These are phyloP conservation scores for Suillus americanus DNA, from an alignment of 768 basidiomycete species.

Conservation along the genomic window DNA sequence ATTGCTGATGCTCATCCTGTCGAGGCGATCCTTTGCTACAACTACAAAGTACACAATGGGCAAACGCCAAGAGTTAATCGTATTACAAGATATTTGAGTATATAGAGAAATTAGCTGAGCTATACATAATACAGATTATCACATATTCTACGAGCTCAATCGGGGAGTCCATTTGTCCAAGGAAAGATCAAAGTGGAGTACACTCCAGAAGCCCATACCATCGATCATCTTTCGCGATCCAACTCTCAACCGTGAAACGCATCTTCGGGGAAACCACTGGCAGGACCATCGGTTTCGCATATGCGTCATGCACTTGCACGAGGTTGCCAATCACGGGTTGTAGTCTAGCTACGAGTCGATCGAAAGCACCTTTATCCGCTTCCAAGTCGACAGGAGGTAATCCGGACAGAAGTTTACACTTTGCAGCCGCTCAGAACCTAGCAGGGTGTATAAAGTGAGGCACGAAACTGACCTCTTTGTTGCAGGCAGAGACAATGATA, in stretches of 20 bases:
- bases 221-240: conserved; percentile 20
- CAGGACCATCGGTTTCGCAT: conserved; percentile 20
- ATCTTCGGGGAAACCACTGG: conserved; percentile 25
- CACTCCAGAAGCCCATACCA: conserved; percentile 27
- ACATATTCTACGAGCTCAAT: not conserved
- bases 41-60: too few relatives aligned
- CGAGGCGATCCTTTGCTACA: too few relatives aligned
- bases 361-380: conserved; percentile 38
- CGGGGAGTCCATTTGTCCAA: not conserved
- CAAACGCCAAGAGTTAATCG: not conserved
- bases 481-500: conserved; percentile 48
- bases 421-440: not conserved
- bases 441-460: not conserved
- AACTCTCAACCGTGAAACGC: conserved; percentile 31
- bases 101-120: not conserved
- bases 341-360: conserved; percentile 40
- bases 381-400: conserved; percentile 38
- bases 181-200: conserved; percentile 5
- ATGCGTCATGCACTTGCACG: conserved; percentile 37
- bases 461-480: conserved; percentile 39
- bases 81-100: not conserved
- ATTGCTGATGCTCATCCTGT: too few relatives aligned
- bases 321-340: conserved; percentile 49
- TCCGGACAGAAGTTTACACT: not conserved
- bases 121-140: not conserved